Evolutionary conservation across 192 early-diverging fungal genomes (phyloP).

Genomic region (Glomus cerebriforme): DNA sequence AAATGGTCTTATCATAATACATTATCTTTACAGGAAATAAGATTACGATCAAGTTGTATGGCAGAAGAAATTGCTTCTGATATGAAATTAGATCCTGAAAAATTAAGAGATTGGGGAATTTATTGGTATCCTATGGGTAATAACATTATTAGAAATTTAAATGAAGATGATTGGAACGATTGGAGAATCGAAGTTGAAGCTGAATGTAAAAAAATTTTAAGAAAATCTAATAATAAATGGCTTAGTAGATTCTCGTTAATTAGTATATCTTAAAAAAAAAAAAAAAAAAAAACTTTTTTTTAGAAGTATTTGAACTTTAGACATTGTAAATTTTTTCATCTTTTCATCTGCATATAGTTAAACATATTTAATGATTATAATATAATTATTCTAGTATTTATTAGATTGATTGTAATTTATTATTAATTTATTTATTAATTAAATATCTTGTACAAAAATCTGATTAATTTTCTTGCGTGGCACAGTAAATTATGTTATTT

Average conservation of each 20-base stretch:
- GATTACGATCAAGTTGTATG: conserved; percentile 5
- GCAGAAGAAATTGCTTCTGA: not conserved
- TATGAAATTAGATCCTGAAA: not conserved
- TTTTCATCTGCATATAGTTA: not conserved
- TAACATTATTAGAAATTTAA: not conserved
- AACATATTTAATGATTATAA: not conserved
- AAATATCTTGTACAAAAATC: no score
- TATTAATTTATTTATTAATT: no score
- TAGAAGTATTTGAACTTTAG: no score
- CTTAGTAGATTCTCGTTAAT: not conserved
- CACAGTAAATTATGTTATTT: not conserved
- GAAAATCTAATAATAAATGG: not conserved
- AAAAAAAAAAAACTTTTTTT: no score
- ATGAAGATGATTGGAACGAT: conserved; percentile 2
- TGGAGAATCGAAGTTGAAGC: not conserved
- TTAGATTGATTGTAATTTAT: no score
- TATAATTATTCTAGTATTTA: no score
- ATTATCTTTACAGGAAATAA: not conserved
- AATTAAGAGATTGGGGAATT: conserved; percentile 4
- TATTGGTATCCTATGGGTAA: not conserved
- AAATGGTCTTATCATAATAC: conserved; percentile 5
- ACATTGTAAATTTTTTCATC: not conserved
- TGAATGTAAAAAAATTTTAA: not conserved
- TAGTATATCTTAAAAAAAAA: no score
- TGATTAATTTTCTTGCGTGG: not conserved